These are phyloP conservation scores for Penicillium fuscoglaucum DNA, from an alignment of 2,329 filamentous ascomycete species.

Conservation along the genomic window DNA sequence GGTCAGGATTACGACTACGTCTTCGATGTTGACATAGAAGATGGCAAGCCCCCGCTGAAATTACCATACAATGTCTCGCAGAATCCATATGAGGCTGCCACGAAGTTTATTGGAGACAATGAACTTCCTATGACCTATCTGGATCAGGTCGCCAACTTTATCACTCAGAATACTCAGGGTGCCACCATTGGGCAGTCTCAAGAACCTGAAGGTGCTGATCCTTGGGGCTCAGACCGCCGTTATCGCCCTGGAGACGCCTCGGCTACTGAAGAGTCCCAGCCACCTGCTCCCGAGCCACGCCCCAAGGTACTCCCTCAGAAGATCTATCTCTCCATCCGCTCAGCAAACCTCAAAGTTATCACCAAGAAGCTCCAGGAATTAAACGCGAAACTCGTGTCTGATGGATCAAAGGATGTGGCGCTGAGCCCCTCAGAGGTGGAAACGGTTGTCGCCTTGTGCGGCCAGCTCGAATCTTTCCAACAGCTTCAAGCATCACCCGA, in stretches of 20 bases:
- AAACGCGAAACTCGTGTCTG: constrained; percentile 66
- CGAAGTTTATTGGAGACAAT: constrained; percentile 86
- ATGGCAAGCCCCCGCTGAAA: constrained; percentile 88
- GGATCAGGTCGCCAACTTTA: constrained; percentile 91
- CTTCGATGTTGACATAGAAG: constrained; percentile 94
- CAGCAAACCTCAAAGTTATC: constrained; percentile 69
- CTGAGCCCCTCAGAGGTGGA: constrained; percentile 71
- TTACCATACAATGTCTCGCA: constrained; percentile 91
- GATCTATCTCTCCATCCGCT: constrained; percentile 73
- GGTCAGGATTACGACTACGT: constrained; percentile 94
- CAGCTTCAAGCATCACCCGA: constrained; percentile 47
- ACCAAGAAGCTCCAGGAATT: constrained; percentile 74
- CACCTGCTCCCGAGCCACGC: constrained; percentile 40
- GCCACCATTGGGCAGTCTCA: constrained; percentile 71
- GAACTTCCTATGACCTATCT: constrained; percentile 84
- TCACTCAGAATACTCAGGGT: constrained; percentile 83
- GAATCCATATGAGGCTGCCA: constrained; percentile 88
- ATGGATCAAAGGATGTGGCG: constrained; percentile 70
- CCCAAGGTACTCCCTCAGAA: constrained; percentile 73
- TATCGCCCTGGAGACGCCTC: constrained; percentile 71
- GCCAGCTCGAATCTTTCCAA: constrained; percentile 58
- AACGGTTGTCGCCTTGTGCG: constrained; percentile 60
- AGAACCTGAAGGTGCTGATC: constrained; percentile 59
- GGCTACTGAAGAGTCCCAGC: constrained; percentile 30
- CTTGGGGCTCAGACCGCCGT: constrained; percentile 74